Base-by-base conservation (phyloP, 805 yeast species). In the Spathaspora sp. region DNA sequence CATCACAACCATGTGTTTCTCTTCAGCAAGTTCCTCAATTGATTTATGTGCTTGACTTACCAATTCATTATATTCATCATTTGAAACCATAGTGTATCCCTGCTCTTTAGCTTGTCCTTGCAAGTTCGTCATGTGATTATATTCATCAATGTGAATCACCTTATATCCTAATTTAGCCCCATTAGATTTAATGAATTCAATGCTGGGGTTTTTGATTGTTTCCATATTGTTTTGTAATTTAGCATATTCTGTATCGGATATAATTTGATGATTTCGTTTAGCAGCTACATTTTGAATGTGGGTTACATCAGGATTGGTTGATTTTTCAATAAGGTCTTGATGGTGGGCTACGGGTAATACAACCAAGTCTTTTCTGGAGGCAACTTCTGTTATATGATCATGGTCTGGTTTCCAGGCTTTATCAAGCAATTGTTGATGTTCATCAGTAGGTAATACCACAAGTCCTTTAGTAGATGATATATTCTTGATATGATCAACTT, bases 301-400 rank as follows among this genome's bases (percentile, higher is more conserved):
- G 3, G 65, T 67, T 2, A 62, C 19, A 1, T 57, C 40, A 9
- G 73, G 73, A 26, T 64, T 67, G 40, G 64, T 55, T 0, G 71
- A 67, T 26, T 51, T 45, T 23, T 58, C 59, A 20, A 60, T 62
- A 40, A 73, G 58, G n/a, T 60, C 57, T n/a, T 74, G 60, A 48
- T 70, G 69, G 49, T 70, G 76, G 1, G 52, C 42, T 49, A 62
- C 58, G 0, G 63, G 48, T 42, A 73, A 57, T 2, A 75, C 66
- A 7, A 68, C 60, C 48, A 70, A 65, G 12, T 63, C 49, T 39
- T 47, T 28, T 35, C 39, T 47, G 26, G 23, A 19, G 3, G 64
- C 66, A 31, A 63, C 57, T 38, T 57, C 17, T 2, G 18, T 46
- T 5, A 68, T 48, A 20, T 65, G 63, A 4, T 65, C 69, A 1